phyloP scores from a whole-genome alignment of 164 flowering plant species.

The Houttuynia cordata region DNA sequence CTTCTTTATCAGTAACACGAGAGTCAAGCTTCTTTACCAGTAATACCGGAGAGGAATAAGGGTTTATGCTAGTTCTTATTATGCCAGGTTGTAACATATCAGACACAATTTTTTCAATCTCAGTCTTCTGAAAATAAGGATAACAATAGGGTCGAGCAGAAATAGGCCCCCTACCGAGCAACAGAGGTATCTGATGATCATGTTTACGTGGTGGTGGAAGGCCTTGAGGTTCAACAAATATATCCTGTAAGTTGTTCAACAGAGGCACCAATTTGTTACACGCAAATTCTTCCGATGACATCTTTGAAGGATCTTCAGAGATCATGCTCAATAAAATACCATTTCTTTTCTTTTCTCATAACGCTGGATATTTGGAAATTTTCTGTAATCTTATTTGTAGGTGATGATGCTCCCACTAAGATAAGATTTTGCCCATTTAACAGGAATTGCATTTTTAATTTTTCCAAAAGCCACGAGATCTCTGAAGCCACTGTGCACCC shows the following conservation, averaged over 20 bases:
- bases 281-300: not conserved
- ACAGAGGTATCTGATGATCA: too few species aligned
- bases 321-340: not conserved
- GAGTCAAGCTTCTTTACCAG: not conserved
- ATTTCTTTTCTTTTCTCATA: too few species aligned
- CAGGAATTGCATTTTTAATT: not conserved
- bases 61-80: not conserved
- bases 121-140: not conserved
- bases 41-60: constrained; percentile 1
- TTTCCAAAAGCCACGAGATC: too few species aligned
- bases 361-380: too few species aligned
- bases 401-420: not conserved
- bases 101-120: constrained; percentile 2
- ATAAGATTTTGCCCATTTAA: not conserved
- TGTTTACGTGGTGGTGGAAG: too few species aligned
- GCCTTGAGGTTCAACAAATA: too few species aligned
- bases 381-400: not conserved
- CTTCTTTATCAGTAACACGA: not conserved
- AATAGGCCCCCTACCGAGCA: not conserved
- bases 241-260: too few species aligned
- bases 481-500: not conserved
- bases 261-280: too few species aligned
- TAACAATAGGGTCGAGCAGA: not conserved
- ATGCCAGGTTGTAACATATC: not conserved
- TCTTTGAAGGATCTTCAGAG: not conserved